Evolutionary conservation across 108 stramenopile species (phyloP), one percentile per base, ranked within the genome.

Genomic region (Seminavis robusta): DNA sequence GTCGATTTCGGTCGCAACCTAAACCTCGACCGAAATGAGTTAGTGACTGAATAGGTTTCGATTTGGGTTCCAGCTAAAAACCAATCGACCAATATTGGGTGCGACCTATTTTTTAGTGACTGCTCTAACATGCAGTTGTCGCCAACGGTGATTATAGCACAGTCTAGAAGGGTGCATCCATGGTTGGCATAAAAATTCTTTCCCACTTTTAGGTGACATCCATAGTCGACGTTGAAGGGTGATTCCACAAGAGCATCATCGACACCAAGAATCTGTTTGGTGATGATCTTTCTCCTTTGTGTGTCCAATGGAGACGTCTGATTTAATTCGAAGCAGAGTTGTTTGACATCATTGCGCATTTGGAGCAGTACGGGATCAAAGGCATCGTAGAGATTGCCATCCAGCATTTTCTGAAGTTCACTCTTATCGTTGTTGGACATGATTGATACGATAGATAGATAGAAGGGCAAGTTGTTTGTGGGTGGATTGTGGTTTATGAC

Each of bases 161-260:
- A 64, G 58, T 84, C 83, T 56, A 84, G 72, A 10, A 84, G 56
- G 40, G 70, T 72, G 48, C 83, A 80, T 16, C 74, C 71, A 56
- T 74, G 74, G 42, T 84, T 84, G 67, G 73, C 71, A 56, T 80
- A 84, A 40, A 84, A 76, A 36, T 70, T 66, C 20, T 58, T 40
- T 3, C 76, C 83, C 9, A 77, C 59, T 16, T 44, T 34, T n/a
- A 80, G 28, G 28, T 79, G 62, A 38, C 39, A 67, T 19, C 83
- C 83, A 67, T 84, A 84, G 45, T 84, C 83, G 23, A 60, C 37
- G 46, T 77, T 57, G 33, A 84, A 80, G 25, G 79, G 78, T 17
- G 83, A 59, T 65, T 84, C 79, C 10, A 83, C 32, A 28, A 64
- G 34, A 26, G 53, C 39, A 10, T 61, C 47, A 11, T 41, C 24